Conservation (phyloP, 164 flowering plant species). For the Magnolia changhungtana region DNA sequence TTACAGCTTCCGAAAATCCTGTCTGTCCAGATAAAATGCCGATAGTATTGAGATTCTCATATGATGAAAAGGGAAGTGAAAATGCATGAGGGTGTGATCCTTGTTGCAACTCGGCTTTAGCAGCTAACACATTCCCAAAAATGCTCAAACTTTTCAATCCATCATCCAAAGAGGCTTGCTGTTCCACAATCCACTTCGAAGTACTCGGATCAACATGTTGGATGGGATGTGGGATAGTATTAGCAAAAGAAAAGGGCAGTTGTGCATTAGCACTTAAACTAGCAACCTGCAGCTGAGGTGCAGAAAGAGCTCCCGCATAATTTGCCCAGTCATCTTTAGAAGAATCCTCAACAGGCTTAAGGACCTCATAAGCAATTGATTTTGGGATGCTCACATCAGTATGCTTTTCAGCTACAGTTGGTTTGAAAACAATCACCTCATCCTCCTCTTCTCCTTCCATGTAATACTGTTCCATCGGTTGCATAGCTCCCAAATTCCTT, state of each 20-base stretch:
- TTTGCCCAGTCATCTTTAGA: constrained; percentile 27
- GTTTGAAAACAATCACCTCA: constrained; percentile 89
- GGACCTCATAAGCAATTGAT: constrained; percentile 25
- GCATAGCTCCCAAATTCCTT: constrained; percentile 16
- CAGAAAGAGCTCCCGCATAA: constrained; percentile 26
- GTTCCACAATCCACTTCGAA: constrained; percentile 51
- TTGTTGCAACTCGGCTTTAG: constrained; percentile 32
- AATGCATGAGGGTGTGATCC: constrained; percentile 29
- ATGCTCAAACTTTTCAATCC: constrained; percentile 47
- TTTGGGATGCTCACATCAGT: constrained; percentile 27
- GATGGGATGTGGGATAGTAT: constrained; percentile 28
- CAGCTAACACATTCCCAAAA: constrained; percentile 43
- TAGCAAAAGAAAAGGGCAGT: constrained; percentile 28
- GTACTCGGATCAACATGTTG: constrained; percentile 34
- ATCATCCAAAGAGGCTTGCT: constrained; percentile 34
- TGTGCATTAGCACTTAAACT: constrained; percentile 21
- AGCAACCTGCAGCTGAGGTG: constrained; percentile 22
- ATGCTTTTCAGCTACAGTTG: constrained; percentile 55
- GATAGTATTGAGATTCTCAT: constrained; percentile 20
- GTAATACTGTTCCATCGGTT: constrained; percentile 24
- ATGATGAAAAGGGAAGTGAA: constrained; percentile 37
- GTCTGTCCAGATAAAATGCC: constrained; percentile 23
- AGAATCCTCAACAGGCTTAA: constrained; percentile 27
- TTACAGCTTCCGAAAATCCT: constrained; percentile 31
- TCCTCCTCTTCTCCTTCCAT: constrained; percentile 80